Conservation (phyloP, 805 yeast genomes). For the Metschnikowia peoriensis region DNA sequence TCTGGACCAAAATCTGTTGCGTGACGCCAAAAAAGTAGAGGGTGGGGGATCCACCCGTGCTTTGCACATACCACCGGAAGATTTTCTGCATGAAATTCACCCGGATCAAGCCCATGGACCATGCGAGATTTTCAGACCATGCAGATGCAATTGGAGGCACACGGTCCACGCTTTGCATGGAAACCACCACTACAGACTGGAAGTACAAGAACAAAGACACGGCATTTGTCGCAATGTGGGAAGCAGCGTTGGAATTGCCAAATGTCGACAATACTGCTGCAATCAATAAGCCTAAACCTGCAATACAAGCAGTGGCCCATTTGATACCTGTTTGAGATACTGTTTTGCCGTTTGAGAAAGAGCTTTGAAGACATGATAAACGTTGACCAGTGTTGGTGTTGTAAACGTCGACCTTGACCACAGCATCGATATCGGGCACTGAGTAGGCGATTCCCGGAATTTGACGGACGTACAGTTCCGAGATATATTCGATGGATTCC, state of each 20-base stretch:
- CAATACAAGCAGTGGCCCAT: conserved; percentile 92
- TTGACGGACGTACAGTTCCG: conserved; percentile 45
- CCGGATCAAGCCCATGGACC: conserved; percentile 92
- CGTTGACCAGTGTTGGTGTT: conserved; percentile 41
- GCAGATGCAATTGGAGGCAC: conserved; percentile 91
- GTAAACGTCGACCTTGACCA: conserved; percentile 54
- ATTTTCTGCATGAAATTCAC: conserved; percentile 79
- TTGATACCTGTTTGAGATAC: conserved; percentile 68
- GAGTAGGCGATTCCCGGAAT: conserved; percentile 84
- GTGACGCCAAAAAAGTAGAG: conserved; percentile 61
- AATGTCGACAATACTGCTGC: conserved; percentile 82
- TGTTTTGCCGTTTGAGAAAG: conserved; percentile 73
- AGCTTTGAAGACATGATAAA: conserved; percentile 74
- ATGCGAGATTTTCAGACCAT: conserved; percentile 88
- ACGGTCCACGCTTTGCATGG: conserved; percentile 81
- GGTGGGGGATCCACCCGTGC: conserved; percentile 87
- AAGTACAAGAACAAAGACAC: conserved; percentile 81
- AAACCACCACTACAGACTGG: conserved; percentile 80
- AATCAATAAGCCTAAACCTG: conserved; percentile 80
- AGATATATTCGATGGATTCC: conserved; percentile 63
- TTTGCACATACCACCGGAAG: conserved; percentile 79
- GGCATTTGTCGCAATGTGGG: conserved; percentile 84
- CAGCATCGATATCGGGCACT: conserved; percentile 86
- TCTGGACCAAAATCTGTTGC: conserved; percentile 71
- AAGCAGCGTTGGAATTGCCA: conserved; percentile 87